Evolutionary conservation across 192 early-diverging fungal genomes (phyloP).

Genomic region (Dissophora globulifera): DNA sequence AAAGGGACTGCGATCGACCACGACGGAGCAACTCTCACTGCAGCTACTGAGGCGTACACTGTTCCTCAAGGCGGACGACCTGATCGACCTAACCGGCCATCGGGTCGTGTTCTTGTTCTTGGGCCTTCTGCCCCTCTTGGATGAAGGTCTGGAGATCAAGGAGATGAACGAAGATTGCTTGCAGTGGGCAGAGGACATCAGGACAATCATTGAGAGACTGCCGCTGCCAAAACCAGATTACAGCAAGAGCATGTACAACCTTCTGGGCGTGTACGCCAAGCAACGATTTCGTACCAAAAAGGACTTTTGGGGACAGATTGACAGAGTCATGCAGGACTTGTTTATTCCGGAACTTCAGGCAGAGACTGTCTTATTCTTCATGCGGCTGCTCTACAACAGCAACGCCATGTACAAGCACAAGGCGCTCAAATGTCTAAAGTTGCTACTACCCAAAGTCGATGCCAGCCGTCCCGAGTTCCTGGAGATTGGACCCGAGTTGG

Average conservation of each 20-base stretch:
- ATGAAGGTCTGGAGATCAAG: slow-evolving; percentile 73
- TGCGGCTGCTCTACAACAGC: slow-evolving; percentile 71
- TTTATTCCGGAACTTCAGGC: slow-evolving; percentile 73
- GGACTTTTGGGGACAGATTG: slow-evolving; percentile 82
- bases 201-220: slow-evolving; percentile 61
- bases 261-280: slow-evolving; percentile 71
- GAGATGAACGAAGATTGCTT: slow-evolving; percentile 57
- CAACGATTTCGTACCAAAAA: slow-evolving; percentile 71
- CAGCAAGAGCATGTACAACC: no score
- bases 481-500: slow-evolving; percentile 69
- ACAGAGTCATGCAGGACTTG: slow-evolving; percentile 64
- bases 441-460: slow-evolving; percentile 69
- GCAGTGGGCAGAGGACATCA: slow-evolving; percentile 62
- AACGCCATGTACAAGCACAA: slow-evolving; percentile 69
- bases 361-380: slow-evolving; percentile 68
- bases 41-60: slow-evolving; percentile 67
- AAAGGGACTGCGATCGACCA: slow-evolving; percentile 71
- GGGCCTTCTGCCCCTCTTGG: slow-evolving; percentile 73
- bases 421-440: slow-evolving; percentile 71
- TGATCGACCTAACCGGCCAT: slow-evolving; percentile 70
- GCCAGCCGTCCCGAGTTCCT: slow-evolving; percentile 49
- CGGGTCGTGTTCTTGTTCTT: slow-evolving; percentile 73
- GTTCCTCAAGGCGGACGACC: slow-evolving; percentile 60
- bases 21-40: slow-evolving; percentile 66
- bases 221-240: no score